A percentile compares a stretch with the other conserved stretches of the same genome.
phyloP scores from a whole-genome alignment of 495 filamentous ascomycete species.

The Zalerion maritima region DNA sequence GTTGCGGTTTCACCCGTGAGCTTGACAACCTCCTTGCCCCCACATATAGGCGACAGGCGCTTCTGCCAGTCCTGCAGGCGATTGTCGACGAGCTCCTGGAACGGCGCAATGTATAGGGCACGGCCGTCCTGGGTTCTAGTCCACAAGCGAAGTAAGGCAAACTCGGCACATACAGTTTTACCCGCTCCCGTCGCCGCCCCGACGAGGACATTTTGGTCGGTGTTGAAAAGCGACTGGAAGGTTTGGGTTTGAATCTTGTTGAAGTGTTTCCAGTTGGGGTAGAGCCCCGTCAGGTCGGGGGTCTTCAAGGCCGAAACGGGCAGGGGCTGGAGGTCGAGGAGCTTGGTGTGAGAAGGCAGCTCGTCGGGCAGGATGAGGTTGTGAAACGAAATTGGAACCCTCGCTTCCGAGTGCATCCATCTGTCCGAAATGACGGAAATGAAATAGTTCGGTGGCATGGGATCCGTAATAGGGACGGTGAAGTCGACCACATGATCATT shows the following conservation, averaged over 20 bases:
- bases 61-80: constrained; percentile 70
- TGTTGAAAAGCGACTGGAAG: constrained; percentile 79
- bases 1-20: constrained; percentile 86
- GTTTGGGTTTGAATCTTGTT: constrained; percentile 97
- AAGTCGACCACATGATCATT: constrained; percentile 98
- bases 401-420: constrained; percentile 97
- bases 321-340: constrained; percentile 81
- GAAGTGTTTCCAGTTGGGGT: constrained; percentile 75
- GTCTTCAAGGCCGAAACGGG: constrained; percentile 78
- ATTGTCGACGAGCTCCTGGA: constrained; percentile 82
- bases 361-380: constrained; percentile 89
- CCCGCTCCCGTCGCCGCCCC: constrained; percentile 83
- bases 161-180: constrained; percentile 93
- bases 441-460: constrained; percentile 98
- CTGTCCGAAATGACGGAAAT: constrained; percentile 85
- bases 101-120: constrained; percentile 89
- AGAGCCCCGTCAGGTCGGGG: constrained; percentile 67
- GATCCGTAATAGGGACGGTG: constrained; percentile 89
- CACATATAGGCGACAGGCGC: constrained; percentile 53
- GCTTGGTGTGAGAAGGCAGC: constrained; percentile 82
- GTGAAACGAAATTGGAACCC: constrained; percentile 83
- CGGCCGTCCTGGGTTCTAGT: constrained; percentile 53
- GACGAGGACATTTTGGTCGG: constrained; percentile 86
- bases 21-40: constrained; percentile 87
- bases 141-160: constrained; percentile 86